phyloP scores from a whole-genome alignment of 257 asterid genomes.

The Ajuga chamaepitys region DNA sequence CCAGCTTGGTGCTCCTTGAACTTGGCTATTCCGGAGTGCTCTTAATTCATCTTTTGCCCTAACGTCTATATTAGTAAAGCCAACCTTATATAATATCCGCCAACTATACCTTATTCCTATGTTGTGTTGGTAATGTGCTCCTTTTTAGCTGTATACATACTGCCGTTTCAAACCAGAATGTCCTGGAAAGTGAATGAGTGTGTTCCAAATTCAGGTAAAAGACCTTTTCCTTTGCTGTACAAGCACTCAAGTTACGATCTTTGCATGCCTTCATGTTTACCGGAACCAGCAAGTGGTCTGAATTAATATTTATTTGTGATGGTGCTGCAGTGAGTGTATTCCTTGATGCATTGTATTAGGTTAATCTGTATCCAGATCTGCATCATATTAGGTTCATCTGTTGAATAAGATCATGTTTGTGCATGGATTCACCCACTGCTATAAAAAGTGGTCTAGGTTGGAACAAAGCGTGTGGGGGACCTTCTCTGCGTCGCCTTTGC shows the following conservation, averaged over 20 bases:
- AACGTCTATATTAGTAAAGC: neutral
- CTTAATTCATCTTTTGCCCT: neutral
- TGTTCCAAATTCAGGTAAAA: neutral
- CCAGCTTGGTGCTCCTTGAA: slow-evolving; percentile 1
- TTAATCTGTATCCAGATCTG: neutral
- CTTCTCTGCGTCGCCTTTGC: too few species aligned
- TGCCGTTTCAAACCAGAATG: neutral
- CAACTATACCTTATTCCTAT: neutral
- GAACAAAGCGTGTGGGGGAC: too few species aligned
- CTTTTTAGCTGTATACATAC: neutral
- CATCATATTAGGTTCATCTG: neutral
- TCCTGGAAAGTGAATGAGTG: neutral
- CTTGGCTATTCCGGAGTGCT: neutral
- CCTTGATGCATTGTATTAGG: too few species aligned
- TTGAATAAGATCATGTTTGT: slow-evolving; percentile 6
- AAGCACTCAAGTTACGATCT: neutral
- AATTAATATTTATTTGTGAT: neutral
- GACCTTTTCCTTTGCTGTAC: neutral
- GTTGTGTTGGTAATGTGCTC: neutral
- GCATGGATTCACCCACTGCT: neutral
- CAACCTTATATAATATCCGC: neutral
- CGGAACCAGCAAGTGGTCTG: neutral
- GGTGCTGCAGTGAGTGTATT: slow-evolving; percentile 4
- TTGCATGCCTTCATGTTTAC: neutral
- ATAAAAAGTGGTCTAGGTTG: too few species aligned